Percentiles rank a stretch among this genome's conserved stretches.
phyloP scores from a whole-genome alignment of 345 rosid genomes.

The Mangifera indica region DNA sequence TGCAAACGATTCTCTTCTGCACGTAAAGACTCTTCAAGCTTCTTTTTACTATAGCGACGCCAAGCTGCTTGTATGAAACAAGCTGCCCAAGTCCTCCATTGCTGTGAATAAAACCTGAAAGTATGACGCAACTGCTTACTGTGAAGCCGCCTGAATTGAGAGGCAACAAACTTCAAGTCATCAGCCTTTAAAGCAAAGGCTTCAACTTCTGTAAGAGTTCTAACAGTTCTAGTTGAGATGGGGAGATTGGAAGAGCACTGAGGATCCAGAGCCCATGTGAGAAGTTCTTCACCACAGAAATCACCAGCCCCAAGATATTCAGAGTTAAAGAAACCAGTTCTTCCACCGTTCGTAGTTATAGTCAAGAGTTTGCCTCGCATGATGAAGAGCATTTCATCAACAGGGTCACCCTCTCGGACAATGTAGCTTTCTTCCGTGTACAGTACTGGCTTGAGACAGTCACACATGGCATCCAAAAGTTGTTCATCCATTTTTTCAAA shows the following conservation, averaged over 20 bases:
- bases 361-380: constrained; percentile 87
- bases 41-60: constrained; percentile 73
- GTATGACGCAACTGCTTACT: constrained; percentile 87
- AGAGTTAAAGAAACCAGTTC: constrained; percentile 76
- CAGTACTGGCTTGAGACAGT: constrained; percentile 74
- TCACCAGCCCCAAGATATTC: constrained; percentile 77
- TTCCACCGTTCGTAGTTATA: constrained; percentile 73
- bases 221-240: constrained; percentile 79
- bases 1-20: constrained; percentile 75
- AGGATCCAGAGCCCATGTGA: constrained; percentile 93
- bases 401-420: constrained; percentile 86
- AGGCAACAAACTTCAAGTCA: constrained; percentile 79
- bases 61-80: constrained; percentile 89
- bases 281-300: constrained; percentile 91
- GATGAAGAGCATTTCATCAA: constrained; percentile 88
- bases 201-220: constrained; percentile 72
- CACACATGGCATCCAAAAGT: constrained; percentile 83
- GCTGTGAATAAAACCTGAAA: constrained; percentile 79
- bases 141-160: constrained; percentile 83
- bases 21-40: constrained; percentile 59
- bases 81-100: constrained; percentile 97
- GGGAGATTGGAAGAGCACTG: constrained; percentile 80
- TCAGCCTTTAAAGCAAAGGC: constrained; percentile 85
- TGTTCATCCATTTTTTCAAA: constrained; percentile 86
- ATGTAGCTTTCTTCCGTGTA: constrained; percentile 87